Conservation (phyloP, 148 eudicot species). For the Vaccinium corymbosum region DNA sequence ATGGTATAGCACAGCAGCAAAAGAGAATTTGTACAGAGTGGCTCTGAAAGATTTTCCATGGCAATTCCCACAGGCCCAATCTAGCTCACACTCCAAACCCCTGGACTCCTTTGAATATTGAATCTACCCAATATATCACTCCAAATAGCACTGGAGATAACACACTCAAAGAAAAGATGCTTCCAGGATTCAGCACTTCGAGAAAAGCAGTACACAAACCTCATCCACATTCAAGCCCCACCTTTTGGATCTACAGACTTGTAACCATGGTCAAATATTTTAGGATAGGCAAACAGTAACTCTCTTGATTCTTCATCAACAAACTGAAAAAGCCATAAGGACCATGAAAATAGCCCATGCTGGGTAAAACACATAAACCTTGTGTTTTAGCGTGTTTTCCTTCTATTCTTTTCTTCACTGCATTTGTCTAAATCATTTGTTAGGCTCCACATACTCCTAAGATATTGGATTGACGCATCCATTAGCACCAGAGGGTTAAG, state of each 20-base stretch:
- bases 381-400: not conserved
- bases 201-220: too few relatives aligned
- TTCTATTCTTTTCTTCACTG: not conserved
- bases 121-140: too few relatives aligned
- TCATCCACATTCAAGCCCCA: too few relatives aligned
- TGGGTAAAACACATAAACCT: not conserved
- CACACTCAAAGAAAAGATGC: too few relatives aligned
- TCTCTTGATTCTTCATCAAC: not conserved
- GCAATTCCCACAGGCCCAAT: too few relatives aligned
- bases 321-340: not conserved
- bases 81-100: too few relatives aligned
- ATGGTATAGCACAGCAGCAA: too few relatives aligned
- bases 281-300: not conserved
- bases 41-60: too few relatives aligned
- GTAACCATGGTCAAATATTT: not conserved
- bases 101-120: too few relatives aligned
- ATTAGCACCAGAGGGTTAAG: not conserved
- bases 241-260: not conserved
- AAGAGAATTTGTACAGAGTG: too few relatives aligned
- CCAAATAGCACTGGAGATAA: too few relatives aligned
- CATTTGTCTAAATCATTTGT: not conserved
- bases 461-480: not conserved
- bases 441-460: not conserved
- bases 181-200: too few relatives aligned
- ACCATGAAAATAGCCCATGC: not conserved